A percentile compares a stretch with the other conserved stretches of the same genome.
Evolutionary conservation across 805 yeast species (phyloP).

Genomic region (Ogataea pignaliae): DNA sequence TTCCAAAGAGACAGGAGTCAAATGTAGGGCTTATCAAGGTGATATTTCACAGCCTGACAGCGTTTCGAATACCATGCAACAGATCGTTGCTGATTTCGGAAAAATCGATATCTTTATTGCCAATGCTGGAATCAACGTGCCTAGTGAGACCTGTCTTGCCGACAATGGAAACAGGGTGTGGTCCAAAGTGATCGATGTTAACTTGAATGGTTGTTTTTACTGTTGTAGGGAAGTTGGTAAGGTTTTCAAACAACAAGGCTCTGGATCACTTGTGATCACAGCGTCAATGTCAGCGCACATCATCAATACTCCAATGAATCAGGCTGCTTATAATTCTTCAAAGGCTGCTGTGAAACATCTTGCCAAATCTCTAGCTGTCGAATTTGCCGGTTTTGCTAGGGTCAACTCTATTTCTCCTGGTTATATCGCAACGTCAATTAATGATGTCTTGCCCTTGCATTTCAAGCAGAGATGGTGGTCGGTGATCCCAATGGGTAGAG

Average conservation of each 20-base stretch:
- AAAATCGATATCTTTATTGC: conserved; percentile 39
- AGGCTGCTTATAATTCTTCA: conserved; percentile 45
- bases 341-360: conserved; percentile 47
- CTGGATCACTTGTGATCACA: conserved; percentile 47
- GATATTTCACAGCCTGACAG: conserved; percentile 30
- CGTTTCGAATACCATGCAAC: conserved; percentile 28
- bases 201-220: conserved; percentile 45
- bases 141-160: conserved; percentile 19
- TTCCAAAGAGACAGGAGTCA: conserved; percentile 36
- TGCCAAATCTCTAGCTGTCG: conserved; percentile 43
- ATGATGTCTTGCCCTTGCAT: conserved; percentile 24
- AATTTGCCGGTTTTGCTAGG: conserved; percentile 47
- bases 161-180: conserved; percentile 36
- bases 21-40: conserved; percentile 16
- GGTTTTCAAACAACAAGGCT: conserved; percentile 41
- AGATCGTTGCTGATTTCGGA: conserved; percentile 35
- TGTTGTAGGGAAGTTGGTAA: conserved; percentile 47
- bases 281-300: conserved; percentile 55
- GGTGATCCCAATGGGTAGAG: conserved; percentile 42
- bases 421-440: conserved; percentile 43
- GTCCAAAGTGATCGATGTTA: conserved; percentile 46
- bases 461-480: conserved; percentile 27
- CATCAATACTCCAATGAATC: conserved; percentile 48
- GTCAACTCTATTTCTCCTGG: conserved; percentile 52
- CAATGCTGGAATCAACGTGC: conserved; percentile 36